Evolutionary conservation across 805 yeast species (phyloP).

Genomic region (Yamadazyma kitorensis): DNA sequence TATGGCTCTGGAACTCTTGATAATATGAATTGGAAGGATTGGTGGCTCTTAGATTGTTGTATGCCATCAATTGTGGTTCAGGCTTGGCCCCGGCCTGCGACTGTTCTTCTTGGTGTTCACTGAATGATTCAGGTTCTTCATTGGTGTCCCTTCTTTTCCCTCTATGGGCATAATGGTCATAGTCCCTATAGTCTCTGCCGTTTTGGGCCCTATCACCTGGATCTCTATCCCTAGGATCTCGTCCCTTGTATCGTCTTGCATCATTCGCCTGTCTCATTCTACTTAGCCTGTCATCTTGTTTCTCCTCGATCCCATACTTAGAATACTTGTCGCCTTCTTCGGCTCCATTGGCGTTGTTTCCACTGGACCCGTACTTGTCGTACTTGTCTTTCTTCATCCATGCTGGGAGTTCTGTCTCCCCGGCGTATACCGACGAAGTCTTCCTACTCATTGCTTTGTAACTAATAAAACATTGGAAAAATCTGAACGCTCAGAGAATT

Average conservation of each 20-base stretch:
- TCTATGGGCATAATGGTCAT: constrained; percentile 1
- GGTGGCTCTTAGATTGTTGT: constrained; percentile 20
- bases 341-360: constrained; percentile 4
- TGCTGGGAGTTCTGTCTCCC: constrained; percentile 27
- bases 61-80: constrained; percentile 17
- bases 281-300: constrained; percentile 6
- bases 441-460: constrained; percentile 2
- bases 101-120: constrained; percentile 1
- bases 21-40: constrained; percentile 24
- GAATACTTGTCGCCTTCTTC: constrained; percentile 4
- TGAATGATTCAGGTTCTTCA: constrained; percentile 1
- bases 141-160: constrained; percentile 3
- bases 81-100: constrained; percentile 1
- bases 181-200: constrained; percentile 2
- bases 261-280: constrained; percentile 4
- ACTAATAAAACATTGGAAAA: neutral
- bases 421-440: constrained; percentile 5
- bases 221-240: neutral
- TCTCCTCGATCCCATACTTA: constrained; percentile 2
- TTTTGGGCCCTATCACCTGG: too few species aligned
- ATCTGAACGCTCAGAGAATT: too few species aligned
- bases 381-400: constrained; percentile 40
- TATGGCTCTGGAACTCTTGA: constrained; percentile 38
- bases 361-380: constrained; percentile 38
- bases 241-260: constrained; percentile 5